phyloP scores from a whole-genome alignment of 2,329 filamentous ascomycete species.

The Teratosphaeria viscida region DNA sequence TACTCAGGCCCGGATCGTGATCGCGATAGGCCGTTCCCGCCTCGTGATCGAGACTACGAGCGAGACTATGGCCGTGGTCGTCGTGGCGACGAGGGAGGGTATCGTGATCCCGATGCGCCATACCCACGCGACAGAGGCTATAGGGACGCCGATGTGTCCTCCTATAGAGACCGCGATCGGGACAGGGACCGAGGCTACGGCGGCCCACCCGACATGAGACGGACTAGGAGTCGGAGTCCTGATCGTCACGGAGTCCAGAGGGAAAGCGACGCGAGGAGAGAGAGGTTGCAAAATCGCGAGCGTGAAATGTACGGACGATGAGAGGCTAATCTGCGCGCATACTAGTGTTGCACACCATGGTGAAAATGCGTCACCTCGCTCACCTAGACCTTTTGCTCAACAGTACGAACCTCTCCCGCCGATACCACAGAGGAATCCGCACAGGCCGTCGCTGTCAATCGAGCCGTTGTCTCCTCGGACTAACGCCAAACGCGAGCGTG shows the following conservation, averaged over 20 bases:
- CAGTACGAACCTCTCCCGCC: not conserved
- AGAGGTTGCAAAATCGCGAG: conserved; percentile 24
- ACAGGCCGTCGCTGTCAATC: not conserved
- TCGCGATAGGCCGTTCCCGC: conserved; percentile 8
- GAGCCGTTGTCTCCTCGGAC: not conserved
- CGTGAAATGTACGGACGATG: conserved; percentile 1
- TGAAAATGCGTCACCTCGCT: not conserved
- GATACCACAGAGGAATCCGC: not conserved
- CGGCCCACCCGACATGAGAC: conserved; percentile 16
- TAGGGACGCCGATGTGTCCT: conserved; percentile 3
- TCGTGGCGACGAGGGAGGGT: conserved; percentile 13
- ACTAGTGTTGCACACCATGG: not conserved
- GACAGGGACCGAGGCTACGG: conserved; percentile 9
- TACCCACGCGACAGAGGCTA: not conserved
- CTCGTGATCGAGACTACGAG: not conserved
- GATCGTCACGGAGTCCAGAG: conserved; percentile 16
- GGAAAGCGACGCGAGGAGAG: conserved; percentile 16
- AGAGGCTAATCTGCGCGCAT: not conserved
- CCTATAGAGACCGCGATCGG: conserved; percentile 12
- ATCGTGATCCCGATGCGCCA: conserved; percentile 14
- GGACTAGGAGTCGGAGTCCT: conserved; percentile 23
- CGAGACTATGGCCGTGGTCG: conserved; percentile 12
- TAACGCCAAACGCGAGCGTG: not conserved
- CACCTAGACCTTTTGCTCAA: not conserved
- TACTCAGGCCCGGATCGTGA: conserved; percentile 21